Base-by-base conservation (phyloP, 179 eudicot genomes). In the Pouteria campechiana region DNA sequence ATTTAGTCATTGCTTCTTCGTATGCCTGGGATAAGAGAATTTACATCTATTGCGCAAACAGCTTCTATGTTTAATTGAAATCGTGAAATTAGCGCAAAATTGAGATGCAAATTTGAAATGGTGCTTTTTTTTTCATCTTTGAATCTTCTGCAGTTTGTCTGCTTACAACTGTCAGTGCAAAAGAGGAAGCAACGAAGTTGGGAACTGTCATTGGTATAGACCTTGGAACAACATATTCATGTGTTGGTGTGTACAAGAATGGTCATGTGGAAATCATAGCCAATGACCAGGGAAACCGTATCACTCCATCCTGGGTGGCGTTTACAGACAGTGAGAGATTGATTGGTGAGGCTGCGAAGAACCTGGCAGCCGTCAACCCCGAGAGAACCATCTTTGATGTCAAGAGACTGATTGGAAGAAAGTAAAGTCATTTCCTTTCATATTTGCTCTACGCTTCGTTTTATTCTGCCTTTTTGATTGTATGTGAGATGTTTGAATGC, bases 211-310 rank as follows among this genome's bases (percentile, higher is more conserved):
- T 67, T 18, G 73, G 73, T 3, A 67, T 67, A n/a, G 68, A 67
- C 37, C 55, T 67, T 3, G 73, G 73, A 0, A 67, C 68, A 2
- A 67, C 72, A 9, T 67, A 67, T 41, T 67, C 73, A 9, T 61
- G 68, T 56, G 73, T 67, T 30, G 73, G 68, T 34, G 73, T 61
- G 28, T 67, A 50, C 48, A 50, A 56, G 14, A 42, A 61, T 17
- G 68, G 57, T 1, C 46, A 47, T 36, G 68, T 61, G 3, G 68
- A 61, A 17, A 61, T 67, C 43, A 61, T 67, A 29, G 73, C 68
- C 12, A 67, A 67, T 37, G 73, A 67, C 24, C 73, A 67, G 52
- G 73, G 73, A 11, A 67, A 67, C 48, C 53, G 73, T 3, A 67
- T 67, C 24, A 67, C 73, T 24, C 73, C 73, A 17, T 67, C 73